These are phyloP conservation scores for Patellifolia procumbens DNA, from an alignment of 179 eudicot genomes.

Conservation along the genomic window DNA sequence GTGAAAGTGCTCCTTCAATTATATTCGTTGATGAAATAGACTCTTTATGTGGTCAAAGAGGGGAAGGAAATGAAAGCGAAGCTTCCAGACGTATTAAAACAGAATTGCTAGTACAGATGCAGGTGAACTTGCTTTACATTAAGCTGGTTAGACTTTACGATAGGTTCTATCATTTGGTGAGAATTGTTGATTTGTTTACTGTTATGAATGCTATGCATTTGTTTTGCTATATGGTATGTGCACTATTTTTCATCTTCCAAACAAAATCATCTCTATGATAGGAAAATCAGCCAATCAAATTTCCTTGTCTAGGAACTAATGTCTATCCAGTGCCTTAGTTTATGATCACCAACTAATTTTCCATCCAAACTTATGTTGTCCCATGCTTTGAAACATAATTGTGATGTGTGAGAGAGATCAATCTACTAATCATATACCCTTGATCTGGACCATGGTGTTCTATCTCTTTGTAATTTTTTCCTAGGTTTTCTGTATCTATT, in stretches of 20 bases:
- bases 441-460: neutral
- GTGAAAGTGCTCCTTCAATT: slow-evolving; percentile 93
- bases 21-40: slow-evolving; percentile 97
- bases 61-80: slow-evolving; percentile 99
- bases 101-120: slow-evolving; percentile 98
- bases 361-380: neutral
- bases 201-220: neutral
- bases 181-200: neutral
- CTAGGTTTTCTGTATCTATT: neutral
- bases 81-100: slow-evolving; percentile 99
- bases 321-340: neutral
- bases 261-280: neutral
- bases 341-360: neutral
- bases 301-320: neutral
- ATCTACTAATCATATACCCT: neutral
- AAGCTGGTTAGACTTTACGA: neutral
- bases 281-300: neutral
- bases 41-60: slow-evolving; percentile 93
- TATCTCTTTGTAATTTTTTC: neutral
- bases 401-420: neutral
- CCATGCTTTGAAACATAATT: neutral
- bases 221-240: neutral
- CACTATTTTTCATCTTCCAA: neutral
- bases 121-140: slow-evolving; percentile 47
- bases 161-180: neutral